These are phyloP conservation scores for Pseudotsuga menziesii DNA, from an alignment of 75 land plant genomes.

Conservation along the genomic window DNA sequence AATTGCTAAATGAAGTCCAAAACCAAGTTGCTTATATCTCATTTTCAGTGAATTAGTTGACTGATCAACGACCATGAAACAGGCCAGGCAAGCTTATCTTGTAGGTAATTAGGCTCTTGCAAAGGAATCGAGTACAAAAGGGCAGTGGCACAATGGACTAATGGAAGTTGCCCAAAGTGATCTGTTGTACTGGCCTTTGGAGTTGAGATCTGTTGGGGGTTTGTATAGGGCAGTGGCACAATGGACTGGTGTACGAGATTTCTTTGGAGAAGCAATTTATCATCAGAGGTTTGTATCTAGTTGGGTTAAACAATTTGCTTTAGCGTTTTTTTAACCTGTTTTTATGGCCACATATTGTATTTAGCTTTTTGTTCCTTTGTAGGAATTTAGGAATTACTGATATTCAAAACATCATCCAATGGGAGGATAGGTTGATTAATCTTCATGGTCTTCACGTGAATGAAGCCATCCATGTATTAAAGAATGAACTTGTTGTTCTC, in stretches of 20 bases:
- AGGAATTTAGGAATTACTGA: conserved; percentile 50
- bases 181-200: no score
- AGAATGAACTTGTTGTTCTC: conserved; percentile 56
- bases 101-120: conserved; percentile 92
- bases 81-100: conserved; percentile 88
- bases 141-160: conserved; percentile 78
- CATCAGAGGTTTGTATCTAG: conserved; percentile 57
- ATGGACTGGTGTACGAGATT: no score
- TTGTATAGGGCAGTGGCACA: no score
- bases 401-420: conserved; percentile 28
- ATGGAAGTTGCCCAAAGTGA: conserved; percentile 92
- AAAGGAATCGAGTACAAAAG: conserved; percentile 74
- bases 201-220: no score
- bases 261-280: conserved; percentile 82
- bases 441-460: conserved; percentile 82
- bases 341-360: not conserved
- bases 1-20: not conserved
- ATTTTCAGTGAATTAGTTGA: not conserved
- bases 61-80: conserved; percentile 1
- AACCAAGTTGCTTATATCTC: not conserved
- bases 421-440: conserved; percentile 56
- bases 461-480: conserved; percentile 82
- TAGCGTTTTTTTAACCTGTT: not conserved
- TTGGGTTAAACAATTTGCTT: not conserved
- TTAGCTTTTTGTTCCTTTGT: conserved; percentile 10